Evolutionary conservation across 176 grass and related monocot species (phyloP), one percentile per base, ranked within the genome.

Genomic region (Tillandsia leiboldiana): DNA sequence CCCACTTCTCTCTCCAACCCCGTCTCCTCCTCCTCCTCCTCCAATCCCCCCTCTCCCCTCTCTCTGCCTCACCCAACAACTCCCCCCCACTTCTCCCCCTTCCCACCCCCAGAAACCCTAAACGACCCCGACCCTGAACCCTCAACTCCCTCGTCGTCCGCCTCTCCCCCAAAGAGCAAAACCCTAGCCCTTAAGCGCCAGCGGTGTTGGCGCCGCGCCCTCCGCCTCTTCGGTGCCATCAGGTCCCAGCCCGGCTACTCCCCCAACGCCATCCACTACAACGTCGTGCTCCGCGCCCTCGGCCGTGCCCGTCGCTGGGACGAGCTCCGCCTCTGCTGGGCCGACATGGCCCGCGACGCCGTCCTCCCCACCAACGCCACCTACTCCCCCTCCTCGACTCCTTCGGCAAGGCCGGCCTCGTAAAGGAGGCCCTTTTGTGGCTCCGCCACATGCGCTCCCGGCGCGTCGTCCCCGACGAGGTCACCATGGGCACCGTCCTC

Each of bases 401-500:
- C 65, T 82, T 84, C 76, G 81, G 78, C 26, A 91, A 85, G 79
- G 88, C 81, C 1, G 88, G 88, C 51, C 52, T 71, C 20, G 50
- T 77, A 9, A 82, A 70, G 10, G 81, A 79, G 64, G 64, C 84
- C 51, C 84, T 91, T 64, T 71, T 91, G 18, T 77, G 86, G 70
- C 88, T 91, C 49, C 56, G 67, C 2, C 79, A 87, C 84, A 91
- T 91, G 88, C 76, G 15, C 24, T 24, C 88, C 9, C 66, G 76
- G 17, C 75, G 84, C 1, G 63, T 91, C 50, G 10, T 50, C 23
- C 82, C 84, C 0, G 88, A 91, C 15, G 88, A 91, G 70, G 76
- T 91, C 42, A 84, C 81, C 73, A 84, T 87, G 84, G 84, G 66
- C 72, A 91, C 88, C 17, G 81, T 91, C 49, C 83, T 82, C 47